Evolutionary conservation across 1,284 basidiomycete species (phyloP), one percentile per base, ranked within the genome.

Genomic region (Volvariella surrecta): DNA sequence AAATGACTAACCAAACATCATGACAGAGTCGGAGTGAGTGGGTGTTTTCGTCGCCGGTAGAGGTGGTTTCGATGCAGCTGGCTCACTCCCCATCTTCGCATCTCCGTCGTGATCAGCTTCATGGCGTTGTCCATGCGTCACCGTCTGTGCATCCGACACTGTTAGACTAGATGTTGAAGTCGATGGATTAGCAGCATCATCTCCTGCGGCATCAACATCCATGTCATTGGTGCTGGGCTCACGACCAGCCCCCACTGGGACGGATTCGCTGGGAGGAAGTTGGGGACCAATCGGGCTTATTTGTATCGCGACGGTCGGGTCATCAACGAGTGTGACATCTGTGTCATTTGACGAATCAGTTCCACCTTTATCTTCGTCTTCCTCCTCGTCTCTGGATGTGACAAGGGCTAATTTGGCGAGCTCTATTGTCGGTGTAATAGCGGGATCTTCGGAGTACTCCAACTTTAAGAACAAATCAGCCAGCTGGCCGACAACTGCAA

Each of bases 391-490:
- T 54, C 88, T 79, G 2, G 89, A 86, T 2, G 91, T 91, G 15
- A 95, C 85, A 13, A 96, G 72, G 0, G 92, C 92, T n/a, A 96
- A 74, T 57, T 94, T 93, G 6, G 92, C 92, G 9, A 96, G 72
- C 54, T 94, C 89, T 37, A 90, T 67, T 3, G 82, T 80, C 0
- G 91, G 91, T 0, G 88, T 89, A 18, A 96, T 79, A 4, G 90
- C 74, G 4, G 79, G 59, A 1, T 67, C 62, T 31, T 81, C 73
- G 45, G 73, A 74, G 46, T 76, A 76, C 52, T 90, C 85, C 44
- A 96, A 73, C 45, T 85, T 72, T 60, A 71, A 74, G 64, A 94
- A 95, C 3, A 96, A 70, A 15, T 76, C 73, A 4, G 84, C 83
- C 3, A 96, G 74, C 43, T 86, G 83, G 42, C 69, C 69, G 46